Evolutionary conservation across 345 rosid species (phyloP), one percentile per base, ranked within the genome.

Genomic region (Brassica juncea): DNA sequence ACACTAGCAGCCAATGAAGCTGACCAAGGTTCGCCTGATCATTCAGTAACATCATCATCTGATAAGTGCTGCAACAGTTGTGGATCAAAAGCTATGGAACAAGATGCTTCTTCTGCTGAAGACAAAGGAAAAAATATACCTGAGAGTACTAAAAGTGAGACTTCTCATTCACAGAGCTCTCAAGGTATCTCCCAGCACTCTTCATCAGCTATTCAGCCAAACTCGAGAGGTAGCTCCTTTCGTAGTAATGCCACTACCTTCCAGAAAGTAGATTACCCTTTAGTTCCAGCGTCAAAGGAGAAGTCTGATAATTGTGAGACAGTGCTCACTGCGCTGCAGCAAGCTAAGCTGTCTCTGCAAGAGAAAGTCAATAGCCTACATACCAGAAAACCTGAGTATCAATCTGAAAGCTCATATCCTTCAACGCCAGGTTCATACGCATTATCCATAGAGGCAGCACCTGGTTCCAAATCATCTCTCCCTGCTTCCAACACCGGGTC

Each of bases 251-350:
- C 87, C 80, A 68, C 84, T 4, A 73, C 79, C 67, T 68, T 75
- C 66, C 86, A 82, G 73, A 77, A 79, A 58, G 86, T 76, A 72
- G 75, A 58, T 28, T 12, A 71, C 71, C 64, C 74, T 8, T 34
- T 76, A 60, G 74, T 71, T 49, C 71, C 70, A 34, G 25, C 52
- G 73, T 23, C 35, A 71, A 60, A 52, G 15, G 68, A 44, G 8
- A 76, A 76, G 58, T 71, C 88, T 10, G 80, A 76, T 66, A 77
- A 75, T 21, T 79, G 84, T 72, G 84, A 81, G 27, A 77, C 78
- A 54, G 93, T 94, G 69, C 90, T 94, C 49, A 86, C 87, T 72
- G 88, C 91, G 0, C 92, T 95, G 67, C 83, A 85, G 71, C 89
- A 85, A 78, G 99, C 94, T 60, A 90, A 78, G 82, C 64, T 89